Evolutionary conservation across 805 yeast genomes (phyloP), one percentile per base, ranked within the genome.

Genomic region (Candida coleopterorum): DNA sequence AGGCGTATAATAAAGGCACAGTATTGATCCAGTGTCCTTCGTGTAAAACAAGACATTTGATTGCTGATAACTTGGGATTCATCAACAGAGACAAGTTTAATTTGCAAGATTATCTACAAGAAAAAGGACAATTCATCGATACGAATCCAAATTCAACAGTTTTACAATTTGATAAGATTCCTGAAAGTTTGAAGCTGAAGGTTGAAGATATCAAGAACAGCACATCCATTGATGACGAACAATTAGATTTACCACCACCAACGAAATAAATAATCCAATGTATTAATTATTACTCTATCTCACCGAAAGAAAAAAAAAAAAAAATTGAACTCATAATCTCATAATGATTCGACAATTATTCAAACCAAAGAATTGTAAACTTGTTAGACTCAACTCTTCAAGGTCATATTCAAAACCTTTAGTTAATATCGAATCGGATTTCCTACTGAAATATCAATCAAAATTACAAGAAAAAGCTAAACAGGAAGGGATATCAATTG

Each of bases 1-100:
- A 90, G 60, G 89, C 96, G 0, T 90, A 90, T 55, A 76, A 81
- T 10, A 64, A 70, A 8, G 97, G 97, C 2, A 81, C 96, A 0
- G 95, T 90, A 3, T 62, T 87, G 34, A 82, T 90, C 17, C 87
- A 86, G 51, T 90, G 97, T 55, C 97, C 97, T 0, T 85, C 88
- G 11, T 90, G 97, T 57, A 72, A 81, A 45, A 81, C 76, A 52
- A 75, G 96, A 45, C 97, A 90, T 55, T 63, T 90, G 52, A 89
- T 90, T 27, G 95, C 97, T 0, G 97, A 90, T 55, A 56, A 56
- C 44, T 49, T 61, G 36, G 56, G 79, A 64, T 85, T 89, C 22
- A 88, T 89, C 52, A 76, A 79, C n/a, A 96, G 89, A 56, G 68
- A 76, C 18, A 69, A 73, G 44, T 73, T 85, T 49, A 86, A 82